A percentile compares a stretch with the other conserved stretches of the same genome.
These are phyloP conservation scores for Glaciozyma martinii DNA, from an alignment of 768 basidiomycete species.

Conservation along the genomic window DNA sequence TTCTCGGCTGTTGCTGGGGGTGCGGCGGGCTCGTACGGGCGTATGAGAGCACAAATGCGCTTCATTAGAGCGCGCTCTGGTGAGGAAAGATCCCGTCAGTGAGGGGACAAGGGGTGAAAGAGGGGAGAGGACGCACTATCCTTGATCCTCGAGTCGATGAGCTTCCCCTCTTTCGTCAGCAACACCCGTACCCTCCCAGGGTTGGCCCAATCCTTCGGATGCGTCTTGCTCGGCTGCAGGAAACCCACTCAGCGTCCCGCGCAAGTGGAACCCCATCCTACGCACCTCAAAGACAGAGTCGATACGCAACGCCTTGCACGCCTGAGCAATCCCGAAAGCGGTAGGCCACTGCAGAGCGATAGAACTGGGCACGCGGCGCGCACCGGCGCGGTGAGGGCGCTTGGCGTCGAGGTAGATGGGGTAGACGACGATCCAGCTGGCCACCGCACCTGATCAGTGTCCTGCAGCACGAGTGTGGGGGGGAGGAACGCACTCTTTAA, in stretches of 20 bases:
- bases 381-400: conserved; percentile 70
- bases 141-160: conserved; percentile 38
- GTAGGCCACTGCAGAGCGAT: conserved; percentile 91
- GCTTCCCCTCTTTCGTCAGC: conserved; percentile 36
- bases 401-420: conserved; percentile 97
- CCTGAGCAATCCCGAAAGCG: conserved; percentile 83
- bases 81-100: neutral
- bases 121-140: conserved; percentile 38
- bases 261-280: neutral
- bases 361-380: conserved; percentile 66
- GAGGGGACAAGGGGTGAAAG: neutral
- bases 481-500: conserved; percentile 3
- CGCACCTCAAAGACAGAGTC: conserved; percentile 73
- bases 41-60: conserved; percentile 18
- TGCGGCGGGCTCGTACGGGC: conserved; percentile 16
- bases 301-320: conserved; percentile 64
- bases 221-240: conserved; percentile 57
- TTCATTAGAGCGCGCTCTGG: conserved; percentile 27
- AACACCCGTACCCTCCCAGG: conserved; percentile 89
- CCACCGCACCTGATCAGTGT: neutral
- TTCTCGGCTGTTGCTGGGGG: conserved; percentile 34
- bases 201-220: conserved; percentile 97
- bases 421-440: conserved; percentile 49
- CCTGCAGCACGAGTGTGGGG: neutral
- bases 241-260: neutral